phyloP scores from a whole-genome alignment of 2,329 filamentous ascomycete species.

The Aspergillus brasiliensis region DNA sequence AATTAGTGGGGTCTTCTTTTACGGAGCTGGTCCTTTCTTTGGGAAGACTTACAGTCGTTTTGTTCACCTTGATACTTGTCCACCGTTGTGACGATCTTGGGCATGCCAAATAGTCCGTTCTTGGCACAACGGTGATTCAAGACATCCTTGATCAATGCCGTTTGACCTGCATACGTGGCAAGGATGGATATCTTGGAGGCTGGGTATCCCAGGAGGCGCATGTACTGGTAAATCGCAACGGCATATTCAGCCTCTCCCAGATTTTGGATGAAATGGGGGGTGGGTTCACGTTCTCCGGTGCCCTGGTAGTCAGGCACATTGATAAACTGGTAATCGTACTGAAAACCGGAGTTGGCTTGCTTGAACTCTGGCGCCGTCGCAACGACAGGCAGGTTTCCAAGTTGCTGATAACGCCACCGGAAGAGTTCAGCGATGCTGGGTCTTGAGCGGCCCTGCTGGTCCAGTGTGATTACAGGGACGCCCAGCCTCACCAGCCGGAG shows the following conservation, averaged over 20 bases:
- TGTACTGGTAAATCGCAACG: constrained; percentile 94
- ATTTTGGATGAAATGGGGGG: constrained; percentile 94
- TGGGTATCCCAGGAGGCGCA: constrained; percentile 92
- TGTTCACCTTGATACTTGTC: constrained; percentile 99
- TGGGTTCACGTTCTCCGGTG: constrained; percentile 82
- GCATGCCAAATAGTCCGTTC: constrained; percentile 83
- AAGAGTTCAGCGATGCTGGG: constrained; percentile 87
- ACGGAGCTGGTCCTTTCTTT: neutral
- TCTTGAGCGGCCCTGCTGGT: constrained; percentile 89
- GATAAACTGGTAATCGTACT: constrained; percentile 95
- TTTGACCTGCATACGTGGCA: constrained; percentile 90
- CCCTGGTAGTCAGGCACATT: constrained; percentile 93
- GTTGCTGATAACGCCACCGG: constrained; percentile 83
- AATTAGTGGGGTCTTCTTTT: constrained; percentile 17
- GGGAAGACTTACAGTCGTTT: constrained; percentile 79
- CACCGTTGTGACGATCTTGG: constrained; percentile 87
- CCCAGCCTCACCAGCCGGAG: constrained; percentile 86
- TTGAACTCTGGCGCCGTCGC: constrained; percentile 70
- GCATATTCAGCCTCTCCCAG: constrained; percentile 96
- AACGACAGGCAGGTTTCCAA: constrained; percentile 78
- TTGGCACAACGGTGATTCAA: constrained; percentile 78
- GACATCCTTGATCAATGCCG: constrained; percentile 85
- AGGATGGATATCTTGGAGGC: constrained; percentile 82
- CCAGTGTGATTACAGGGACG: constrained; percentile 85
- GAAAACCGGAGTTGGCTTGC: constrained; percentile 85